These are phyloP conservation scores for Botrytis hyacinthi DNA, from an alignment of 2,329 filamentous ascomycete species.

Conservation along the genomic window DNA sequence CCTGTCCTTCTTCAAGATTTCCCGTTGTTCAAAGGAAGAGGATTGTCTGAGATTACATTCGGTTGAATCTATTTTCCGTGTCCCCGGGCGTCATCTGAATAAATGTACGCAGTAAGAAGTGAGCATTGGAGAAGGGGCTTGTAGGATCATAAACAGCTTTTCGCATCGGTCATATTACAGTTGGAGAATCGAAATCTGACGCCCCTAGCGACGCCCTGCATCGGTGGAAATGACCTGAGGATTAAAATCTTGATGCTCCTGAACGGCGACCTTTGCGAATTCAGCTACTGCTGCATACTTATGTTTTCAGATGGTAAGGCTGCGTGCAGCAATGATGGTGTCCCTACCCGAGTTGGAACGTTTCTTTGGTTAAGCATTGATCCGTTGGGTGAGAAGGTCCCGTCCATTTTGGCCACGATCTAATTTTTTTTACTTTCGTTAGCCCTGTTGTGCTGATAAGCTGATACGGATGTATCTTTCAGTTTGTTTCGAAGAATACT, in stretches of 20 bases:
- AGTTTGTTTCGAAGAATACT: not conserved
- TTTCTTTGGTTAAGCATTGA: constrained; percentile 17
- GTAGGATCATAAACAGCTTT: not conserved
- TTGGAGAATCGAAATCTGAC: not conserved
- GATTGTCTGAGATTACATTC: constrained; percentile 12
- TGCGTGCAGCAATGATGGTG: constrained; percentile 17
- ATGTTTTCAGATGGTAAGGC: constrained; percentile 7
- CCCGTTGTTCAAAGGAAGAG: not conserved
- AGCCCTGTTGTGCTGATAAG: not conserved
- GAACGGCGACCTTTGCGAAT: not conserved
- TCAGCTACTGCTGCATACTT: constrained; percentile 2
- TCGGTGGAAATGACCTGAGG: not conserved
- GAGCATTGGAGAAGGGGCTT: not conserved
- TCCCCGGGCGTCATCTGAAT: not conserved
- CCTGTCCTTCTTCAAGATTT: constrained; percentile 1
- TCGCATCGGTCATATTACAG: not conserved
- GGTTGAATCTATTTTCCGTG: constrained; percentile 2
- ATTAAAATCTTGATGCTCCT: not conserved
- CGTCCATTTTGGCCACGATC: not conserved
- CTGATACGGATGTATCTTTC: not conserved
- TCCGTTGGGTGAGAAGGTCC: constrained; percentile 6
- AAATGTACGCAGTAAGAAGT: not conserved
- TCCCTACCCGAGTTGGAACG: constrained; percentile 13
- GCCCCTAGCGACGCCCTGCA: not conserved
- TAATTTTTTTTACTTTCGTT: not conserved